Conservation (phyloP, 495 filamentous ascomycete species). For the Amphirosellinia nigrospora region DNA sequence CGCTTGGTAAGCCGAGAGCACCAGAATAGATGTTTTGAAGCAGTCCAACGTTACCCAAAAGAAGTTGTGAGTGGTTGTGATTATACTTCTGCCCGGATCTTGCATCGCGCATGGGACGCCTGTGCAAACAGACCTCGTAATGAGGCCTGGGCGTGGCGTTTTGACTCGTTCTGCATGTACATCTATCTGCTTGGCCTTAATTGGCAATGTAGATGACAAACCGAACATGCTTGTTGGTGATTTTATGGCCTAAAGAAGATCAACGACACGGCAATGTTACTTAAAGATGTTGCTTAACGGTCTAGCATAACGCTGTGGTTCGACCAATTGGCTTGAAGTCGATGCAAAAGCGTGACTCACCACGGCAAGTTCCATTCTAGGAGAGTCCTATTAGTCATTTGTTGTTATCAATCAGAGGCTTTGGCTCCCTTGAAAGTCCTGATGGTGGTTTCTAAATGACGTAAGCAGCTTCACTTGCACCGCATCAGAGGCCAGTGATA, state of each 20-base stretch:
- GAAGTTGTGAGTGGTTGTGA: neutral
- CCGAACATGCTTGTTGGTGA: neutral
- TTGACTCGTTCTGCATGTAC: neutral
- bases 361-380: neutral
- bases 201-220: neutral
- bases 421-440: neutral
- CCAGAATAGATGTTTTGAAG: neutral
- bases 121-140: neutral
- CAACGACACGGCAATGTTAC: neutral
- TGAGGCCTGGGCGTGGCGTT: neutral
- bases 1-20: neutral
- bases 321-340: neutral
- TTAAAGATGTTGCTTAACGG: neutral
- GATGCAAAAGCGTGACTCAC: neutral
- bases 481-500: neutral
- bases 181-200: neutral
- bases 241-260: neutral
- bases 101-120: neutral
- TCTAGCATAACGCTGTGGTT: neutral
- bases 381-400: neutral
- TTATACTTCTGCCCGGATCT: neutral
- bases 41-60: neutral
- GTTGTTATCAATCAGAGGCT: neutral
- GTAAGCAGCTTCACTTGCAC: neutral
- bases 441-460: neutral